Evolutionary conservation across 2,329 filamentous ascomycete species (phyloP).

Genomic region (Diaporthe destruens): DNA sequence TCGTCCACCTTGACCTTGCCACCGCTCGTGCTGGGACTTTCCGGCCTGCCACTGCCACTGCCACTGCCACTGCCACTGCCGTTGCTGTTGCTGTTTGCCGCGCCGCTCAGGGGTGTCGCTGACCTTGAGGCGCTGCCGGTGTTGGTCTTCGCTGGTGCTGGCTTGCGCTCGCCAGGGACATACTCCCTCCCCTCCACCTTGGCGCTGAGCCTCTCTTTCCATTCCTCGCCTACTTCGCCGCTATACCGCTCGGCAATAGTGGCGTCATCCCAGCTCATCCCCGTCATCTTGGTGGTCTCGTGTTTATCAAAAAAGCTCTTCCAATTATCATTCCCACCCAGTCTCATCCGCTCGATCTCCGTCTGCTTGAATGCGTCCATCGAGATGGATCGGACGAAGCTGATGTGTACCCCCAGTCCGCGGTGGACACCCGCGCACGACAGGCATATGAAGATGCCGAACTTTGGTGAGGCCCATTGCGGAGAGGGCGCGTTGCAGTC

Average conservation of each 20-base stretch:
- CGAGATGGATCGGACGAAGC: conserved; percentile 95
- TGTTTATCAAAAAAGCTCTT: conserved; percentile 86
- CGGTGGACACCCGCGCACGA: conserved; percentile 95
- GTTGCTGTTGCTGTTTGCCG: conserved; percentile 50
- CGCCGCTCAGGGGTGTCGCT: conserved; percentile 52
- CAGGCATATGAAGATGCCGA: conserved; percentile 98
- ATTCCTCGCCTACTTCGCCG: conserved; percentile 91
- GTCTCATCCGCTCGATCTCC: conserved; percentile 94
- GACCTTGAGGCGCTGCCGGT: conserved; percentile 39
- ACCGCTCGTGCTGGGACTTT: conserved; percentile 49
- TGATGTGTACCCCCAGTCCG: conserved; percentile 96
- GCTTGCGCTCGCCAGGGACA: conserved; percentile 76
- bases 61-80: conserved; percentile 53
- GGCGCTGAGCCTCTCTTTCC: conserved; percentile 88
- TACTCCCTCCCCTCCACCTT: conserved; percentile 92
- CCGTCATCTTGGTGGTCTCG: conserved; percentile 73
- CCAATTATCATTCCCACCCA: conserved; percentile 91
- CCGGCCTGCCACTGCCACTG: conserved; percentile 53
- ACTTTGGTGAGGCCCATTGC: conserved; percentile 98
- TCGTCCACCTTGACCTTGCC: conserved; percentile 79
- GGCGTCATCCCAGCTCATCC: conserved; percentile 83
- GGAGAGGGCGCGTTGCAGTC: conserved; percentile 96
- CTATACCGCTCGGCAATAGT: conserved; percentile 93
- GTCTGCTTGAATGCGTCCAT: conserved; percentile 98
- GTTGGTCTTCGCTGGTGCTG: conserved; percentile 44